Percentiles rank a stretch among this genome's conserved stretches.
phyloP scores from a whole-genome alignment of 805 yeast genomes.

The Wickerhamomyces pijperi region DNA sequence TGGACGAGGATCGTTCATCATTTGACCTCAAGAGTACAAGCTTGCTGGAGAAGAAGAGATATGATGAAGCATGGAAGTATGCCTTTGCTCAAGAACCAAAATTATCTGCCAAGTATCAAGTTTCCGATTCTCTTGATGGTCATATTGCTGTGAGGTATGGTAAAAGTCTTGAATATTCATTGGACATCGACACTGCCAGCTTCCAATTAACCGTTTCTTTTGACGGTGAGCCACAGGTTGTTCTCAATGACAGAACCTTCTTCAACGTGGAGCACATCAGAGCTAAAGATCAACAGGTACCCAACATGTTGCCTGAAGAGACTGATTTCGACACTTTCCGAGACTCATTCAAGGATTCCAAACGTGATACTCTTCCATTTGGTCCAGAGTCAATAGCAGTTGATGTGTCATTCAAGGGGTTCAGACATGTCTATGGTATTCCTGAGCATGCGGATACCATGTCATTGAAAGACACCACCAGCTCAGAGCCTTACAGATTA shows the following conservation, averaged over 20 bases:
- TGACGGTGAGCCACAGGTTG: slow-evolving; percentile 34
- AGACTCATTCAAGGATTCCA: slow-evolving; percentile 63
- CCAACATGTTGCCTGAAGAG: slow-evolving; percentile 45
- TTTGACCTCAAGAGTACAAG: slow-evolving; percentile 11
- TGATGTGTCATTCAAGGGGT: slow-evolving; percentile 59
- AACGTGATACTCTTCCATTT: slow-evolving; percentile 51
- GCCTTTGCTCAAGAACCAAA: slow-evolving; percentile 31
- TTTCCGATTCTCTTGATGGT: slow-evolving; percentile 15
- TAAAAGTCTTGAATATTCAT: slow-evolving; percentile 24
- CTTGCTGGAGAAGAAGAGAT: slow-evolving; percentile 37
- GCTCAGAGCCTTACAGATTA: slow-evolving; percentile 67
- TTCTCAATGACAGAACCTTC: slow-evolving; percentile 58
- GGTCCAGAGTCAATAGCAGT: slow-evolving; percentile 87
- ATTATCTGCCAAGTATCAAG: slow-evolving; percentile 3
- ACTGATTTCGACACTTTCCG: slow-evolving; percentile 52
- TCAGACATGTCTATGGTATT: slow-evolving; percentile 71
- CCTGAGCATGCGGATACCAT: slow-evolving; percentile 92
- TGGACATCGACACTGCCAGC: slow-evolving; percentile 34
- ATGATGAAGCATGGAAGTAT: slow-evolving; percentile 48
- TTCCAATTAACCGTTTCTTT: slow-evolving; percentile 39
- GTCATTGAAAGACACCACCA: slow-evolving; percentile 56
- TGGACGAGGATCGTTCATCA: slow-evolving; percentile 46
- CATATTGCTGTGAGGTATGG: slow-evolving; percentile 25
- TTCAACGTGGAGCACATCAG: slow-evolving; percentile 82
- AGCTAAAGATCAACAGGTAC: slow-evolving; percentile 27